phyloP scores from a whole-genome alignment of 306 rosid genomes.

The Malus sylvestris region DNA sequence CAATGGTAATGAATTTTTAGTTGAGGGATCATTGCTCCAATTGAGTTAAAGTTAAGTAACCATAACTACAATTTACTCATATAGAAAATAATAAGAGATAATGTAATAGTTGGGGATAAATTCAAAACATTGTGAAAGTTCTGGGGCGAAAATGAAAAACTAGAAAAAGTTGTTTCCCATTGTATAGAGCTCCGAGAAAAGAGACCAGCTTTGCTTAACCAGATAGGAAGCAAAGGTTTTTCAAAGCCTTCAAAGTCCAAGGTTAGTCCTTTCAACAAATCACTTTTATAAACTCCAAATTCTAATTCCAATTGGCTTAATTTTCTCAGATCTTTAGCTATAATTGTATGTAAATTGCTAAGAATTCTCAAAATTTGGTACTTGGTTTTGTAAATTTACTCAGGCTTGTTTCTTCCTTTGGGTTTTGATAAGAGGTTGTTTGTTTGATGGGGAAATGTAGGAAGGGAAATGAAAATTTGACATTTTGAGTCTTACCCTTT shows the following conservation, averaged over 20 bases:
- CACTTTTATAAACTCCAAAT: slow-evolving; percentile 12
- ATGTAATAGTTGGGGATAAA: too few species aligned
- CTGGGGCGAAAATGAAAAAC: background rate
- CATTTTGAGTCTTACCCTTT: background rate
- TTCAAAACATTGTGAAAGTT: background rate
- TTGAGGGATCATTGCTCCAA: too few species aligned
- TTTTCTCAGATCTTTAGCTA: slow-evolving; percentile 24
- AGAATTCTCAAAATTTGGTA: background rate
- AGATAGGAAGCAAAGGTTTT: slow-evolving; percentile 16
- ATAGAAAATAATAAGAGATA: background rate
- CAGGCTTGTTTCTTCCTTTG: background rate
- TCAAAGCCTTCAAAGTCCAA: slow-evolving; percentile 46
- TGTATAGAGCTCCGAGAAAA: slow-evolving; percentile 6
- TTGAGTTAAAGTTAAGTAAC: too few species aligned
- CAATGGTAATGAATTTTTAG: too few species aligned
- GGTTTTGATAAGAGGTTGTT: background rate
- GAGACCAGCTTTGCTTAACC: background rate
- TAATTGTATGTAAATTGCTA: background rate
- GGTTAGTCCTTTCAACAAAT: slow-evolving; percentile 43
- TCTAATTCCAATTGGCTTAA: background rate
- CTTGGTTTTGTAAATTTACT: background rate
- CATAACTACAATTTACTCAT: too few species aligned
- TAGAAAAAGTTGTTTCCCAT: background rate
- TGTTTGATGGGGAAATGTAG: background rate
- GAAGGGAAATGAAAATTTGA: background rate